A percentile compares a stretch with the other conserved stretches of the same genome.
Evolutionary conservation across 148 eudicot genomes (phyloP).

Genomic region (Vaccinium darrowii): DNA sequence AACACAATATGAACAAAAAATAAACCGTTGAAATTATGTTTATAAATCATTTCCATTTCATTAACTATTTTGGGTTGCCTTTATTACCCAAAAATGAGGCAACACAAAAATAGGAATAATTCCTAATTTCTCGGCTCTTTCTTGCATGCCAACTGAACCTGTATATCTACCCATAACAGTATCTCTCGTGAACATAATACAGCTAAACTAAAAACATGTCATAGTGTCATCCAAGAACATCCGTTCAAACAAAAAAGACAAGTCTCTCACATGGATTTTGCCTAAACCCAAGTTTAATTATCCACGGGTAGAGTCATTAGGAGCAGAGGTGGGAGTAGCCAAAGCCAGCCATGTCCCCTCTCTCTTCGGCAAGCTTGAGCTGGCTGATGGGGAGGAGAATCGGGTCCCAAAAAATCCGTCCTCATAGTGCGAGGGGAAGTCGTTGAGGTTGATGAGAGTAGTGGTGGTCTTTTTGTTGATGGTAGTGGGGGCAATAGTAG

Average conservation of each 20-base stretch:
- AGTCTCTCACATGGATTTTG: not conserved
- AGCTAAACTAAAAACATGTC: not conserved
- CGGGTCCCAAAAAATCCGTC: not conserved
- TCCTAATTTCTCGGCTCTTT: not conserved
- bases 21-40: not conserved
- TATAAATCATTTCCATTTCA: not conserved
- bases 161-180: not conserved
- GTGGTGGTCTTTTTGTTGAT: conserved; percentile 8
- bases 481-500: conserved; percentile 13
- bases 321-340: conserved; percentile 18
- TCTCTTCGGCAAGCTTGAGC: not conserved
- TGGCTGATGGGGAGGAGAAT: not conserved
- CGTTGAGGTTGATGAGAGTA: conserved; percentile 24
- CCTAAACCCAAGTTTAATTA: not conserved
- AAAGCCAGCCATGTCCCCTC: conserved; percentile 26
- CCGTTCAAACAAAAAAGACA: not conserved
- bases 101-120: not conserved
- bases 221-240: not conserved
- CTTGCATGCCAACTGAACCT: not conserved
- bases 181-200: not conserved
- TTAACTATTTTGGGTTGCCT: not conserved
- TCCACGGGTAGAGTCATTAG: not conserved
- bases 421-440: conserved; percentile 2
- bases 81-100: not conserved
- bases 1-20: not conserved